A percentile compares a stretch with the other conserved stretches of the same genome.
Evolutionary conservation across 2,329 filamentous ascomycete genomes (phyloP).

Genomic region (Calonectria montana): DNA sequence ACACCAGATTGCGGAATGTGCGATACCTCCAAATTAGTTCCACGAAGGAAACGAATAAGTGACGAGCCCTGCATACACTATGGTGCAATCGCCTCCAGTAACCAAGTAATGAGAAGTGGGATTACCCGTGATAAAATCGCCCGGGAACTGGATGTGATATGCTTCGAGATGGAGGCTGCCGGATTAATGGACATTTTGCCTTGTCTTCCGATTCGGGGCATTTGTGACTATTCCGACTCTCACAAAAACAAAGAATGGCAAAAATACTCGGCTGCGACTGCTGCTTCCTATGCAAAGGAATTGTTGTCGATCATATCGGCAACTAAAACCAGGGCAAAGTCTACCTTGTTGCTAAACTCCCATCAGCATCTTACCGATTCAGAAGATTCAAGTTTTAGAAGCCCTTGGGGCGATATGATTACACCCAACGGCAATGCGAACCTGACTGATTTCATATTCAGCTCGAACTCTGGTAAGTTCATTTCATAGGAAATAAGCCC

Average conservation of each 20-base stretch:
- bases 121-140: conserved; percentile 43
- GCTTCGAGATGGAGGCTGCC: conserved; percentile 45
- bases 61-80: conserved; percentile 22
- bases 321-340: not conserved
- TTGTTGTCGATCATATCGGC: not conserved
- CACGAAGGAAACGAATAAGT: not conserved
- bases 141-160: conserved; percentile 17
- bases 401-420: not conserved
- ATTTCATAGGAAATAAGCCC: not conserved
- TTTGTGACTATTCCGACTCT: conserved; percentile 54
- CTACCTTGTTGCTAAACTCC: not conserved
- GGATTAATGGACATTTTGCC: conserved; percentile 38
- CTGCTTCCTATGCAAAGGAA: conserved; percentile 44
- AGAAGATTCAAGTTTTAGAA: not conserved
- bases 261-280: conserved; percentile 47
- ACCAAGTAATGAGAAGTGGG: conserved; percentile 49
- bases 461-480: not conserved
- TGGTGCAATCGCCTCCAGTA: conserved; percentile 42
- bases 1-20: not conserved
- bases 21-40: not conserved
- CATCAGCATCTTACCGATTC: not conserved
- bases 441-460: too few species aligned
- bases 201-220: conserved; percentile 52
- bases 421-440: too few species aligned
- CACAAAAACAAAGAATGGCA: conserved; percentile 54